Conservation (phyloP, 2,329 filamentous ascomycete species). For the Cercospora beticola region DNA sequence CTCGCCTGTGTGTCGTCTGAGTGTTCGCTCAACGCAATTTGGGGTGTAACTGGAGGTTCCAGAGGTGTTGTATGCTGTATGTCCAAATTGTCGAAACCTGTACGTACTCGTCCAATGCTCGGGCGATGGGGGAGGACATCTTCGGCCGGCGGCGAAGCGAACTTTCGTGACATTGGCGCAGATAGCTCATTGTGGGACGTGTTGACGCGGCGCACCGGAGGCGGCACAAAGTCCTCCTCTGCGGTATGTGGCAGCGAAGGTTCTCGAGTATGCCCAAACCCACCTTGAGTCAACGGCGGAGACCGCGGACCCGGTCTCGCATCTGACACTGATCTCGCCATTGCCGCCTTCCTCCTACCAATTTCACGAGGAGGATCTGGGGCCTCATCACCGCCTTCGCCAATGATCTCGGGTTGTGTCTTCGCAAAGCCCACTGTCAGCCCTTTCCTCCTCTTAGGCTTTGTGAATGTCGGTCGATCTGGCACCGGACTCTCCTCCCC, state of each 20-base stretch:
- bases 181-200: slow-evolving; percentile 32
- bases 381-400: slow-evolving; percentile 86
- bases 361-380: slow-evolving; percentile 71
- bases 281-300: slow-evolving; percentile 12
- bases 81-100: slow-evolving; percentile 23
- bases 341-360: slow-evolving; percentile 53
- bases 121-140: slow-evolving; percentile 21
- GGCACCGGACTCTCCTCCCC: slow-evolving; percentile 18
- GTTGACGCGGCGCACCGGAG: slow-evolving; percentile 26
- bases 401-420: slow-evolving; percentile 75
- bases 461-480: slow-evolving; percentile 30
- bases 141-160: slow-evolving; percentile 24
- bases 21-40: neutral
- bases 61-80: slow-evolving; percentile 8
- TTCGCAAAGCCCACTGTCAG: slow-evolving; percentile 73
- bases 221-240: slow-evolving; percentile 22
- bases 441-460: slow-evolving; percentile 59
- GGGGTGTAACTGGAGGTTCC: slow-evolving; percentile 12
- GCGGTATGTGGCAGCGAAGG: neutral
- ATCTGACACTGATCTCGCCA: slow-evolving; percentile 33
- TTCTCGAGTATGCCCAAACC: neutral
- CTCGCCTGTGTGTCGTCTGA: neutral
- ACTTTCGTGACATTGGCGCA: slow-evolving; percentile 29
- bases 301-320: slow-evolving; percentile 20
- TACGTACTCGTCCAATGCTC: slow-evolving; percentile 30